These are phyloP conservation scores for Alternaria dauci DNA, from an alignment of 2,329 filamentous ascomycete species.

Conservation along the genomic window DNA sequence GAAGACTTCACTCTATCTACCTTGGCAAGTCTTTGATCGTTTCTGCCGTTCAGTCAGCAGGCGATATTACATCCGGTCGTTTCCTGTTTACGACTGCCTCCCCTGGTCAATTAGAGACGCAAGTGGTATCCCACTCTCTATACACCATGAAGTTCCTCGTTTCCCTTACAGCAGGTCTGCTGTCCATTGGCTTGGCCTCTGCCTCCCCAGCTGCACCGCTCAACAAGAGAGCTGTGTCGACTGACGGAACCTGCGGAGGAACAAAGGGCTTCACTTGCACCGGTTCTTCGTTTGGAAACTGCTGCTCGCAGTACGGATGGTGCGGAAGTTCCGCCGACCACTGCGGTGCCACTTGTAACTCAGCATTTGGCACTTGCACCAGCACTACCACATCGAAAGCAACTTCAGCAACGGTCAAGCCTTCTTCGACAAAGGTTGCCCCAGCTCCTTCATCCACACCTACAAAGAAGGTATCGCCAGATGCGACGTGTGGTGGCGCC, in stretches of 20 bases:
- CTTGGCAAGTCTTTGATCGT: not conserved
- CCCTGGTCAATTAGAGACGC: not conserved
- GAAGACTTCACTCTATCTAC: not conserved
- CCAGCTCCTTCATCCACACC: constrained; percentile 30
- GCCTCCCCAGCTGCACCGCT: constrained; percentile 18
- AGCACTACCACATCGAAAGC: constrained; percentile 14
- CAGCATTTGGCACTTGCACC: constrained; percentile 41
- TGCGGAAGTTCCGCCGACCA: constrained; percentile 46
- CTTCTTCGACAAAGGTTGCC: constrained; percentile 21
- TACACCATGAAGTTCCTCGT: constrained; percentile 30
- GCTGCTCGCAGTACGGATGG: constrained; percentile 55
- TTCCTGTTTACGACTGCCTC: not conserved
- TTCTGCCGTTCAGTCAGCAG: not conserved
- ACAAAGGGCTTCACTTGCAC: constrained; percentile 53
- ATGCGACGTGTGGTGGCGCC: constrained; percentile 30
- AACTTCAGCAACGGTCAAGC: not conserved
- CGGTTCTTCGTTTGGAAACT: constrained; percentile 55
- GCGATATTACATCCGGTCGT: not conserved
- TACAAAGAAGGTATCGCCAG: constrained; percentile 45
- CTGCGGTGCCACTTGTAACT: constrained; percentile 30
- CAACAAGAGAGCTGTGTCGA: constrained; percentile 45
- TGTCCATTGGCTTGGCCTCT: constrained; percentile 30
- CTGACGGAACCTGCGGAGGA: constrained; percentile 55
- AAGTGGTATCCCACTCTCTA: not conserved
- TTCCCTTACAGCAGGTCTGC: constrained; percentile 27